phyloP scores from a whole-genome alignment of 768 basidiomycete species.

The Russula virescens region DNA sequence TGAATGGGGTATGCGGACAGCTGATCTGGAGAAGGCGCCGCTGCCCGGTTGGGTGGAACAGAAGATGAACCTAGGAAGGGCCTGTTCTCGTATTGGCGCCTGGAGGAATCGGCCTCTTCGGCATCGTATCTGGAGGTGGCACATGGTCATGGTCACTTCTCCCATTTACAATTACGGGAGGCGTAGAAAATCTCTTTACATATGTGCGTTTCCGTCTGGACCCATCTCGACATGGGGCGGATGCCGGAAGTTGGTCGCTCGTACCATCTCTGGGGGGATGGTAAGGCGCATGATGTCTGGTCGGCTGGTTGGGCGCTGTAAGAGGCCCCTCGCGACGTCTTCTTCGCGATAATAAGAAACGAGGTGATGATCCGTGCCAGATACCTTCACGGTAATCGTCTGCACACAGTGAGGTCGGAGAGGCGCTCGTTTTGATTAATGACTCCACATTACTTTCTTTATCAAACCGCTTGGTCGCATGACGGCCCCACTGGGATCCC shows the following conservation, averaged over 20 bases:
- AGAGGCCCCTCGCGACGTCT: constrained; percentile 62
- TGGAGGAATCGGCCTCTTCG: constrained; percentile 23
- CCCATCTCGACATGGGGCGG: constrained; percentile 76
- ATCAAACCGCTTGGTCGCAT: constrained; percentile 53
- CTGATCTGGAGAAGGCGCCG: constrained; percentile 11
- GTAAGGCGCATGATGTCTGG: constrained; percentile 66
- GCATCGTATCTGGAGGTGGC: constrained; percentile 22
- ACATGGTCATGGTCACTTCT: constrained; percentile 7
- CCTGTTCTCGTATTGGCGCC: constrained; percentile 22
- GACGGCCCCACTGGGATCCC: constrained; percentile 8
- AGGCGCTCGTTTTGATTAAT: background rate
- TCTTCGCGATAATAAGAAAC: constrained; percentile 81
- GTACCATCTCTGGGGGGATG: constrained; percentile 73
- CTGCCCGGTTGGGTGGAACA: background rate
- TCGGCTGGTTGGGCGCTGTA: constrained; percentile 64
- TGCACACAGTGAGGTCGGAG: constrained; percentile 29
- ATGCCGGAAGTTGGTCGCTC: constrained; percentile 74
- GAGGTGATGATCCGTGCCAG: constrained; percentile 74
- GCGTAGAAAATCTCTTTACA: constrained; percentile 38
- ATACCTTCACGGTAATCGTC: constrained; percentile 83
- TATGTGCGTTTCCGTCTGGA: constrained; percentile 60
- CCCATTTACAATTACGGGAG: background rate
- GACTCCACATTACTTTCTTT: constrained; percentile 56
- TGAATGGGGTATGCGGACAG: constrained; percentile 14
- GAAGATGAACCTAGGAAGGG: constrained; percentile 5